Conservation (phyloP, 2,329 filamentous ascomycete species). For the Colletotrichum coccodes region DNA sequence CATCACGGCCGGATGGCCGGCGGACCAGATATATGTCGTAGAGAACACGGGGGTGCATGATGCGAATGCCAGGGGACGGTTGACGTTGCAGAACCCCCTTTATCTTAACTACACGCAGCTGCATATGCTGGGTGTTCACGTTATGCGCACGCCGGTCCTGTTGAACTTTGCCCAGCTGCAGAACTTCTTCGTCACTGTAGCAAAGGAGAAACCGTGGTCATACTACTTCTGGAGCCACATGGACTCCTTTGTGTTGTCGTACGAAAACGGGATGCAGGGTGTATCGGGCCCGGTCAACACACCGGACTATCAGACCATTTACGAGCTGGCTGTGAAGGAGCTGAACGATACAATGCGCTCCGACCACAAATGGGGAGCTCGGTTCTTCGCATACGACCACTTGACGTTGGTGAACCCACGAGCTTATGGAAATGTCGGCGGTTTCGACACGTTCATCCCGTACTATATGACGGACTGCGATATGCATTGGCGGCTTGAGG, state of each 20-base stretch:
- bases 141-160: slow-evolving; percentile 61
- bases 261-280: slow-evolving; percentile 46
- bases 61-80: slow-evolving; percentile 56
- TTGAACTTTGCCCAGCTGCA: slow-evolving; percentile 66
- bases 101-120: slow-evolving; percentile 64
- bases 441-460: slow-evolving; percentile 67
- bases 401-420: slow-evolving; percentile 65
- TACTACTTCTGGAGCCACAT: slow-evolving; percentile 68
- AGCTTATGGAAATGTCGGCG: slow-evolving; percentile 60
- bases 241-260: slow-evolving; percentile 58
- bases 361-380: slow-evolving; percentile 57
- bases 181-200: slow-evolving; percentile 61
- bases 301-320: slow-evolving; percentile 52
- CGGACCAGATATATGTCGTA: slow-evolving; percentile 65
- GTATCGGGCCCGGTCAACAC: slow-evolving; percentile 41
- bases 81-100: slow-evolving; percentile 65
- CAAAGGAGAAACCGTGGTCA: slow-evolving; percentile 54
- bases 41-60: slow-evolving; percentile 69
- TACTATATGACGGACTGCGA: slow-evolving; percentile 69
- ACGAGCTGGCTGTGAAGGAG: slow-evolving; percentile 50
- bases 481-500: slow-evolving; percentile 58
- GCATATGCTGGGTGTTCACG: slow-evolving; percentile 59
- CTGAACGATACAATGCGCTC: slow-evolving; percentile 43
- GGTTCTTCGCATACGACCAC: slow-evolving; percentile 68
- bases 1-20: slow-evolving; percentile 68